phyloP scores from a whole-genome alignment of 1,284 basidiomycete species.

The Moesziomyces parantarcticus region DNA sequence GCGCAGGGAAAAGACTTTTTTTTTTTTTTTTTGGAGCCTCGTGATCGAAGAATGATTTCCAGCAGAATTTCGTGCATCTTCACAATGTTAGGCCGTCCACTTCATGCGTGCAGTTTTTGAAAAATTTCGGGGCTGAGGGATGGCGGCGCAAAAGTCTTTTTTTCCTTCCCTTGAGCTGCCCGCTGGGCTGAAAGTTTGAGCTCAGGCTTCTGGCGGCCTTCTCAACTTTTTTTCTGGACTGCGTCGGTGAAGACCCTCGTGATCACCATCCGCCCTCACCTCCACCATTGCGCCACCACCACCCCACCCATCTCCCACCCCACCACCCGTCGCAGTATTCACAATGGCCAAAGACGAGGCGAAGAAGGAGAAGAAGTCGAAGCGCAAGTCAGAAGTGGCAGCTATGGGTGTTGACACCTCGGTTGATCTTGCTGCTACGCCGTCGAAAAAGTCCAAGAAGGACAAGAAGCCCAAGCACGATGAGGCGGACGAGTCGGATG shows the following conservation, averaged over 20 bases:
- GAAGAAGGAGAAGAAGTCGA: conserved; percentile 62
- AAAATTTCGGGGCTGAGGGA: too few relatives aligned
- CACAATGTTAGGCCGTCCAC: background rate
- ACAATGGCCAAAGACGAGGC: conserved; percentile 58
- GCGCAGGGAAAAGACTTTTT: conserved; percentile 2
- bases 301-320: conserved; percentile 1
- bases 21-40: conserved; percentile 1
- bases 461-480: conserved; percentile 56
- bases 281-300: conserved; percentile 4
- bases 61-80: background rate
- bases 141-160: too few relatives aligned
- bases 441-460: conserved; percentile 56
- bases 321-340: background rate
- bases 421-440: conserved; percentile 23
- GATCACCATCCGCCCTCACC: conserved; percentile 2
- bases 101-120: too few relatives aligned
- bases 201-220: too few relatives aligned
- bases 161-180: too few relatives aligned
- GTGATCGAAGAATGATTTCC: background rate
- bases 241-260: background rate
- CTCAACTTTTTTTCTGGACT: conserved; percentile 2
- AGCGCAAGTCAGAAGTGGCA: conserved; percentile 49
- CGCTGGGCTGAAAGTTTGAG: too few relatives aligned
- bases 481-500: conserved; percentile 45
- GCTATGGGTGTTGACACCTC: conserved; percentile 43